A percentile compares a stretch with the other conserved stretches of the same genome.
Evolutionary conservation across 2,329 filamentous ascomycete species (phyloP).

Genomic region (Colletotrichum spaethianum): DNA sequence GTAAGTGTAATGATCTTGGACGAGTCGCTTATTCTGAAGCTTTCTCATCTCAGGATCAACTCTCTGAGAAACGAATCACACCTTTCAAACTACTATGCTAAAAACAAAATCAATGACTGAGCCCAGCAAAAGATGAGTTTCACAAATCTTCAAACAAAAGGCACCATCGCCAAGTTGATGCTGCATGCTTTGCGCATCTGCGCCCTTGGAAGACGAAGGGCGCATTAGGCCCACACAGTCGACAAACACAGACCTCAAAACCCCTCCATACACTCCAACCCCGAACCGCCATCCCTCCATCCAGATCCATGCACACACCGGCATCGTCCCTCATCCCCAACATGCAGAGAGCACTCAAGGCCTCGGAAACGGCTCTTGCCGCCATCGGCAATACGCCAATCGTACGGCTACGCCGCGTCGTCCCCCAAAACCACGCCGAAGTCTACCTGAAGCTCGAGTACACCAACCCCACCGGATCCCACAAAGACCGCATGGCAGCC

Average conservation of each 20-base stretch:
- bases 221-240: not conserved
- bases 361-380: slow-evolving; percentile 1
- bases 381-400: slow-evolving; percentile 38
- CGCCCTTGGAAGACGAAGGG: not conserved
- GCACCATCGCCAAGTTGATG: not conserved
- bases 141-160: too few relatives aligned
- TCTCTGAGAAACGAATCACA: not conserved
- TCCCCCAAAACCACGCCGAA: slow-evolving; percentile 20
- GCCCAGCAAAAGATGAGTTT: not conserved
- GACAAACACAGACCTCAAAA: too few relatives aligned
- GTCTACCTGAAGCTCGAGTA: slow-evolving; percentile 38
- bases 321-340: not conserved
- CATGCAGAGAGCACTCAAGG: not conserved
- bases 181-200: too few relatives aligned
- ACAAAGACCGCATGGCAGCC: slow-evolving; percentile 40
- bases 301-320: not conserved
- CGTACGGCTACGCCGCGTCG: slow-evolving; percentile 20
- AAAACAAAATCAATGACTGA: not conserved
- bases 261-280: not conserved
- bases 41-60: not conserved
- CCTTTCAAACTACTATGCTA: not conserved
- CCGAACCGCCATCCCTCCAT: too few relatives aligned
- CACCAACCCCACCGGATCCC: slow-evolving; percentile 39
- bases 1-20: not conserved
- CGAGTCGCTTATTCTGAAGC: too few relatives aligned